These are phyloP conservation scores for Metschnikowia continentalis DNA, from an alignment of 805 yeast species.

Conservation along the genomic window DNA sequence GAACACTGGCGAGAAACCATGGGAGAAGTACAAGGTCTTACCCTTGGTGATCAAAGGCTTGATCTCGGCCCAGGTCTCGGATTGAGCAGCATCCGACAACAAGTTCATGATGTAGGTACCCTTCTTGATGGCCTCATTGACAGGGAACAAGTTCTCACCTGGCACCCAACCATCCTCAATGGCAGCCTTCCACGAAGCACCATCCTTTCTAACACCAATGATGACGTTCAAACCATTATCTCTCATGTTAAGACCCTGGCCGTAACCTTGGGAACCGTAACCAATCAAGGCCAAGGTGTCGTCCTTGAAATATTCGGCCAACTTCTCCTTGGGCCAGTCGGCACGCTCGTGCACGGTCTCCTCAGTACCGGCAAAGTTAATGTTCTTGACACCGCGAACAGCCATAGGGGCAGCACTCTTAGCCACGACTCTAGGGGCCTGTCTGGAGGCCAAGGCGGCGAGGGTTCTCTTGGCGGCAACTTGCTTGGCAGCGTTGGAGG, in stretches of 20 bases:
- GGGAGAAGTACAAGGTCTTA: constrained; percentile 97
- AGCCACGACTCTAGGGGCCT: constrained; percentile 31
- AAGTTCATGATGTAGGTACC: constrained; percentile 98
- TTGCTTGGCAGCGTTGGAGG: constrained; percentile 38
- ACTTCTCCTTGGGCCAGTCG: constrained; percentile 99
- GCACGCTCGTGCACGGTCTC: constrained; percentile 97
- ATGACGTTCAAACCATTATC: constrained; percentile 98
- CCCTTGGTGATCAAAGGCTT: constrained; percentile 93
- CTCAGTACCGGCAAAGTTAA: constrained; percentile 93
- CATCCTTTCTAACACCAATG: constrained; percentile 96
- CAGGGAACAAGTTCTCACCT: constrained; percentile 96
- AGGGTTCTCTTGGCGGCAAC: constrained; percentile 64
- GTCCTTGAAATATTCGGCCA: constrained; percentile 93
- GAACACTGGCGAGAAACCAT: constrained; percentile 99
- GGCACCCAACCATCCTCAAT: constrained; percentile 99
- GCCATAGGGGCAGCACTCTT: constrained; percentile 45
- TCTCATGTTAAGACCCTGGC: constrained; percentile 98
- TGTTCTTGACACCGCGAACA: constrained; percentile 90
- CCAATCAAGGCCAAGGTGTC: constrained; percentile 97
- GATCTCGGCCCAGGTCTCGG: constrained; percentile 90
- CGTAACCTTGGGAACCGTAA: constrained; percentile 99
- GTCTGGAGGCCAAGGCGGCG: constrained; percentile 50
- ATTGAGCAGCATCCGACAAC: constrained; percentile 98
- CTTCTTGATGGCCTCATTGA: constrained; percentile 83
- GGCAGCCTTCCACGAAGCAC: constrained; percentile 99